These are phyloP conservation scores for Leccinum griseonigrum DNA, from an alignment of 1,284 basidiomycete genomes.

Conservation along the genomic window DNA sequence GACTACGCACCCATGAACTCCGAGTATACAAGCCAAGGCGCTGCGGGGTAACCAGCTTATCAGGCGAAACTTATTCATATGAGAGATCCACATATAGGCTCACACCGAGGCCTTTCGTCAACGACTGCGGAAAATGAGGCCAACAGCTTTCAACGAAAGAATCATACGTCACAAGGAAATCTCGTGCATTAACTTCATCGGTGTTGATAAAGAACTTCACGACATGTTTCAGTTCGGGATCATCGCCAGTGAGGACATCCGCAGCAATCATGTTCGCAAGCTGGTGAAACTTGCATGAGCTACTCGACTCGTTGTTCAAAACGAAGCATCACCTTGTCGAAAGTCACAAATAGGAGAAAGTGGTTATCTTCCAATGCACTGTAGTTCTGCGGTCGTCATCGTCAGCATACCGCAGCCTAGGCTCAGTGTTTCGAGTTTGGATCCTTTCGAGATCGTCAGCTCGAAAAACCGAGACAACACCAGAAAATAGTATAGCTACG, in stretches of 20 bases:
- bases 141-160: conserved; percentile 58
- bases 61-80: not conserved
- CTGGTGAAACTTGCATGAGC: conserved; percentile 7
- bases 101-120: conserved; percentile 60
- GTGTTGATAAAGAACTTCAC: conserved; percentile 16
- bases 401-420: conserved; percentile 43
- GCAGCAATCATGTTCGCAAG: conserved; percentile 18
- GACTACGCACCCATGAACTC: conserved; percentile 58
- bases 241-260: conserved; percentile 19
- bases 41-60: conserved; percentile 32
- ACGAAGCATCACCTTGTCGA: conserved; percentile 48
- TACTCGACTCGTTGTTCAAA: not conserved
- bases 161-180: conserved; percentile 44
- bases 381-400: conserved; percentile 52
- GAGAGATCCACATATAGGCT: not conserved
- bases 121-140: conserved; percentile 55
- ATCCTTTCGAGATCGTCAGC: conserved; percentile 37
- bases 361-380: conserved; percentile 57
- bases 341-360: conserved; percentile 72
- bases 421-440: conserved; percentile 28
- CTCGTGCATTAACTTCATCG: conserved; percentile 17
- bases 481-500: conserved; percentile 49
- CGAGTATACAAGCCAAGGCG: conserved; percentile 60
- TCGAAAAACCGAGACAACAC: conserved; percentile 37
- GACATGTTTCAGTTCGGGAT: conserved; percentile 6